Evolutionary conservation across 768 basidiomycete species (phyloP).

Genomic region (Rhodotorula toruloides): DNA sequence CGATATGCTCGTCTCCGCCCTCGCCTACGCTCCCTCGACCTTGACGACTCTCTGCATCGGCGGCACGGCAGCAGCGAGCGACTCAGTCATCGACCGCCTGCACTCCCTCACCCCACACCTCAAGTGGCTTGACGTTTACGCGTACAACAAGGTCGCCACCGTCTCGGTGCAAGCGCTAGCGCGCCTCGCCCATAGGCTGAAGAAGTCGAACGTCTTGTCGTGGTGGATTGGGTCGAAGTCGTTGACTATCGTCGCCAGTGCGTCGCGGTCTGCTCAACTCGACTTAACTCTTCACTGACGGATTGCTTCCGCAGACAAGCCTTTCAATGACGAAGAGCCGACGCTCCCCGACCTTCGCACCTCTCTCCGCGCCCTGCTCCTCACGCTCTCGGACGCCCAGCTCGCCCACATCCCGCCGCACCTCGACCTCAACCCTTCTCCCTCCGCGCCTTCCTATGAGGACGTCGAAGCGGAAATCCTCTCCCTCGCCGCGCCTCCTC

Average conservation of each 20-base stretch:
- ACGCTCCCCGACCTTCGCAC: neutral
- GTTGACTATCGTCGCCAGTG: slow-evolving; percentile 2
- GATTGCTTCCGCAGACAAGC: neutral
- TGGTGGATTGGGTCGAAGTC: neutral
- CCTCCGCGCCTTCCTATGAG: neutral
- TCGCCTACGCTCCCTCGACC: neutral
- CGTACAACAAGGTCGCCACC: neutral
- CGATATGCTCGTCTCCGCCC: slow-evolving; percentile 3
- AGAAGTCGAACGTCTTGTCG: too few relatives aligned
- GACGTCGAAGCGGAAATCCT: slow-evolving; percentile 4
- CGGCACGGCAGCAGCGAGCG: slow-evolving; percentile 5
- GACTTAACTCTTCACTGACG: neutral
- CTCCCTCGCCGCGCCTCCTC: neutral
- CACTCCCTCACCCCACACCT: slow-evolving; percentile 7
- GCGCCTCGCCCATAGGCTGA: slow-evolving; percentile 2
- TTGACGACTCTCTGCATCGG: slow-evolving; percentile 10
- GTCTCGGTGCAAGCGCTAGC: slow-evolving; percentile 13
- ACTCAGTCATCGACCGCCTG: slow-evolving; percentile 11
- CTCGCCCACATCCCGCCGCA: slow-evolving; percentile 10
- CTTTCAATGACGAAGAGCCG: neutral
- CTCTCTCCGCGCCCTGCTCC: slow-evolving; percentile 7
- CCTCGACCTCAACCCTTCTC: slow-evolving; percentile 9
- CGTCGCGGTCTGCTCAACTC: neutral
- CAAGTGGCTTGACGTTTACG: slow-evolving; percentile 14
- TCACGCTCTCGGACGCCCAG: slow-evolving; percentile 21